Conservation (phyloP, 2,329 filamentous ascomycete genomes). For the Shiraia sp. region DNA sequence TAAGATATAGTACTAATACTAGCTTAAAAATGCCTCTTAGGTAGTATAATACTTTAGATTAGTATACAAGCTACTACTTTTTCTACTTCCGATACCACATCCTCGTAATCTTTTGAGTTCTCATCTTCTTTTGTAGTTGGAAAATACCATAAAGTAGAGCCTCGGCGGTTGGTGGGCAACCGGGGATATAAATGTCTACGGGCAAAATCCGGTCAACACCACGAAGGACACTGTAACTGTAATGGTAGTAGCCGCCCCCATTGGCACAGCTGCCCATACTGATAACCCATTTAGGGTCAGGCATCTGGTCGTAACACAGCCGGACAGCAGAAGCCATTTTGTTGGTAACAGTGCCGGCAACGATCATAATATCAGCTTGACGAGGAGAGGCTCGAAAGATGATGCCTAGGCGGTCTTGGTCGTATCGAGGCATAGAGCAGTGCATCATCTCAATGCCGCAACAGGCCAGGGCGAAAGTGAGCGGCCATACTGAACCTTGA, state of each 20-base stretch:
- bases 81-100: constrained; percentile 59
- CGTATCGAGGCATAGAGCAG: constrained; percentile 82
- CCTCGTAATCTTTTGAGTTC: constrained; percentile 55
- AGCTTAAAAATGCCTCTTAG: no score
- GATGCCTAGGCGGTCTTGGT: constrained; percentile 84
- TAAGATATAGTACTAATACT: no score
- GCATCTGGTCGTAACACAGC: constrained; percentile 93
- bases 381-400: constrained; percentile 87
- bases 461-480: constrained; percentile 86
- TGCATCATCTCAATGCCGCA: constrained; percentile 94
- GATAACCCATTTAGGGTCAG: constrained; percentile 81
- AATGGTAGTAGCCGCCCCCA: constrained; percentile 81
- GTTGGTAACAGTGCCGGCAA: constrained; percentile 90
- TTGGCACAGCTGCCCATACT: constrained; percentile 84
- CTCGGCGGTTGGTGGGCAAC: constrained; percentile 63
- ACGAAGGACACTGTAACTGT: constrained; percentile 75
- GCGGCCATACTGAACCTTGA: constrained; percentile 81
- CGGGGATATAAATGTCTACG: constrained; percentile 80
- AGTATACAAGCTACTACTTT: no score
- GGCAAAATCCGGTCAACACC: constrained; percentile 77
- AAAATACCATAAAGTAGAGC: constrained; percentile 65
- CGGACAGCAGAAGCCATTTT: constrained; percentile 89
- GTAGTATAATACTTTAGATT: no score
- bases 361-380: constrained; percentile 91
- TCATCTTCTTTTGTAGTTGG: constrained; percentile 76